phyloP scores from a whole-genome alignment of 2,329 filamentous ascomycete genomes.

The Sporothrix sp. region DNA sequence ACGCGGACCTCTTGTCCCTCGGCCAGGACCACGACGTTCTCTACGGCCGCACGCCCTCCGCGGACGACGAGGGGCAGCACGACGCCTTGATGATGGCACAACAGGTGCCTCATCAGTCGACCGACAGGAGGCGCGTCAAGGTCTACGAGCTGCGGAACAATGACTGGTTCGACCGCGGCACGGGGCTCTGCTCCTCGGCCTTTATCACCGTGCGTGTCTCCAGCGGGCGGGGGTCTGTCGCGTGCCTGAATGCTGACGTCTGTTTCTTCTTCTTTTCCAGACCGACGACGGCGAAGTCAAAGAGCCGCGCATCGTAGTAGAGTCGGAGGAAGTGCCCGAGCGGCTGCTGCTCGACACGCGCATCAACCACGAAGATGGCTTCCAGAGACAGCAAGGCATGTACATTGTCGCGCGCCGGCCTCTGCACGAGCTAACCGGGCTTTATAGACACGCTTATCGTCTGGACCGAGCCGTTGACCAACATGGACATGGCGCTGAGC shows the following conservation, averaged over 20 bases:
- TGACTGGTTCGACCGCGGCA: conserved; percentile 98
- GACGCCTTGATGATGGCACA: conserved; percentile 63
- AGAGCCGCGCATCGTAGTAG: conserved; percentile 79
- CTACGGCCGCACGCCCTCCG: conserved; percentile 35
- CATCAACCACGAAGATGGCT: conserved; percentile 88
- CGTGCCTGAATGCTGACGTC: conserved; percentile 20
- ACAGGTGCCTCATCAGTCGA: conserved; percentile 57
- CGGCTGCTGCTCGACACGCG: conserved; percentile 78
- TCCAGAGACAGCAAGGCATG: conserved; percentile 94
- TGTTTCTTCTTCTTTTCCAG: conserved; percentile 7
- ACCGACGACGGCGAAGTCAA: conserved; percentile 46
- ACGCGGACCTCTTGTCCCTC: conserved; percentile 48
- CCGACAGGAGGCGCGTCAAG: conserved; percentile 76
- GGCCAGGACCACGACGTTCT: conserved; percentile 51
- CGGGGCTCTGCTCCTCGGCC: conserved; percentile 82
- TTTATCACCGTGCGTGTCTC: conserved; percentile 56
- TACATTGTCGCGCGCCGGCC: conserved; percentile 15
- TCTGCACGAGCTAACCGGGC: conserved; percentile 22
- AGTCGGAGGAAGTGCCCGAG: conserved; percentile 85
- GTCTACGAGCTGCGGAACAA: conserved; percentile 97
- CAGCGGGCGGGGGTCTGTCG: background rate
- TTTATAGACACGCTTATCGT: conserved; percentile 87
- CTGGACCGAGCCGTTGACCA: conserved; percentile 80
- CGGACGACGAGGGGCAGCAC: conserved; percentile 40
- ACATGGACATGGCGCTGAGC: conserved; percentile 92